Percentiles rank a stretch among this genome's conserved stretches.
phyloP scores from a whole-genome alignment of 495 filamentous ascomycete genomes.

The Penicillium silybi region DNA sequence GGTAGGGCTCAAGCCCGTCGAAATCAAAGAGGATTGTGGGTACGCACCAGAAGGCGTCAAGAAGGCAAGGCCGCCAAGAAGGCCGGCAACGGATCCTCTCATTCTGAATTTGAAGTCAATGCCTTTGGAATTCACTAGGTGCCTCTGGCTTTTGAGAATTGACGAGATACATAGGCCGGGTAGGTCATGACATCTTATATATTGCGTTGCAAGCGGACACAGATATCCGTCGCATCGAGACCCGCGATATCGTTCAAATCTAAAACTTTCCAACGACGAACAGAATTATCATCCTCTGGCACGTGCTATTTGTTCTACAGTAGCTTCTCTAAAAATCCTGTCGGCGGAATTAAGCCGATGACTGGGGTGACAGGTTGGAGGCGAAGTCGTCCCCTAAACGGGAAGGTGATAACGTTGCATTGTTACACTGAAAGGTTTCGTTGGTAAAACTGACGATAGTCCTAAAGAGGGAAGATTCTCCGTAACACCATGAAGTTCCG shows the following conservation, averaged over 20 bases:
- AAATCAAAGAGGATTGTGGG: not conserved
- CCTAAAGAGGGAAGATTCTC: no score
- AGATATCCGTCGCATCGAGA: not conserved
- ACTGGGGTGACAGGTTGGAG: no score
- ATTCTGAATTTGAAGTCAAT: not conserved
- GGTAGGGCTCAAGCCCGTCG: not conserved
- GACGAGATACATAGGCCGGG: no score
- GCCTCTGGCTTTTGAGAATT: no score
- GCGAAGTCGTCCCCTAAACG: no score
- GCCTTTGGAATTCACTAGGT: no score
- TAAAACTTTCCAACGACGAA: not conserved
- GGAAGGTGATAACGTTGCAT: no score
- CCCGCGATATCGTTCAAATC: not conserved
- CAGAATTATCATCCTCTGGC: not conserved
- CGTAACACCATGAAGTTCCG: not conserved
- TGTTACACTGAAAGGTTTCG: no score
- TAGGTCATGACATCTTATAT: not conserved
- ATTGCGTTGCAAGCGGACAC: not conserved
- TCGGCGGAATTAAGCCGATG: not conserved
- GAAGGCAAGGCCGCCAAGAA: not conserved
- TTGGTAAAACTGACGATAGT: no score
- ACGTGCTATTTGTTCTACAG: no score
- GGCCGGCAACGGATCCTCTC: not conserved
- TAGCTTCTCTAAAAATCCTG: not conserved
- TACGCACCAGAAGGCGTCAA: not conserved